Conservation (phyloP, 257 asterid species). For the Fraxinus pennsylvanica region DNA sequence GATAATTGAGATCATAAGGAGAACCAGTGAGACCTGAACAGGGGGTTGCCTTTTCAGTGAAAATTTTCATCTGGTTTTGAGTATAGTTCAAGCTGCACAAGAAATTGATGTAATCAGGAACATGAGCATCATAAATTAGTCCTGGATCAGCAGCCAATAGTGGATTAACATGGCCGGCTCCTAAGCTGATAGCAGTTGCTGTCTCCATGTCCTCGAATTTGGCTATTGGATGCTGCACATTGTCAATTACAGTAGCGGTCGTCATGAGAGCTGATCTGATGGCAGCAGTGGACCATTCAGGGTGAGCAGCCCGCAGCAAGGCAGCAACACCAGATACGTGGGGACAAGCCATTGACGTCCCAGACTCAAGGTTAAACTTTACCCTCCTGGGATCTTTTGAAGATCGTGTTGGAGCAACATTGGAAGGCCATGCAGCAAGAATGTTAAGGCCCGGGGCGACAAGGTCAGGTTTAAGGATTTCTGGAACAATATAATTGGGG, state of each 20-base stretch:
- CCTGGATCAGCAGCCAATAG: conserved; percentile 14
- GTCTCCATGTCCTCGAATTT: conserved; percentile 4
- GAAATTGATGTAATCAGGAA: background rate
- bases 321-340: conserved; percentile 15
- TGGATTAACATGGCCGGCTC: conserved; percentile 12
- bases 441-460: conserved; percentile 21
- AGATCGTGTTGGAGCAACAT: conserved; percentile 12
- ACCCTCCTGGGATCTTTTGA: background rate
- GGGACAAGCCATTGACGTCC: conserved; percentile 20
- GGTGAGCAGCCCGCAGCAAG: conserved; percentile 1
- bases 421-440: conserved; percentile 19
- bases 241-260: background rate
- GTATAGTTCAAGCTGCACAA: conserved; percentile 17
- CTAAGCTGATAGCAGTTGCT: conserved; percentile 9
- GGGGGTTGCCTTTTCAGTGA: background rate
- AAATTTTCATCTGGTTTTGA: conserved; percentile 9
- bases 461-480: conserved; percentile 17
- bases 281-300: conserved; percentile 7
- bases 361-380: background rate
- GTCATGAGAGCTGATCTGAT: conserved; percentile 13
- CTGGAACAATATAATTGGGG: conserved; percentile 1
- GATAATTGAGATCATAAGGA: conserved; percentile 15
- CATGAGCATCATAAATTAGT: conserved; percentile 6
- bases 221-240: background rate
- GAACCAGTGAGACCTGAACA: background rate